phyloP scores from a whole-genome alignment of 2,329 filamentous ascomycete genomes.

The Xylaria sp. region DNA sequence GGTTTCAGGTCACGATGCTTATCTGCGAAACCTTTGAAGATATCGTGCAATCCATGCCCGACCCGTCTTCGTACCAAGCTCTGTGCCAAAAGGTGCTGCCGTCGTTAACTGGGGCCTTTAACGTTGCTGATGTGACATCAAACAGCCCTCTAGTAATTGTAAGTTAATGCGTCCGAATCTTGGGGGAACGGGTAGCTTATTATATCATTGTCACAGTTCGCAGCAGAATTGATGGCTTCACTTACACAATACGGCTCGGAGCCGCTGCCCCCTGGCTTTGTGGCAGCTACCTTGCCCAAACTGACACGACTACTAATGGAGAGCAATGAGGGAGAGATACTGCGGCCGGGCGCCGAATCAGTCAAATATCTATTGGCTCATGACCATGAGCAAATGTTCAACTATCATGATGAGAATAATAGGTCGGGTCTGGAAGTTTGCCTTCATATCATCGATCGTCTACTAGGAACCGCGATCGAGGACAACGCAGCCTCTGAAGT shows the following conservation, averaged over 20 bases:
- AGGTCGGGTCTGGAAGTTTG: constrained; percentile 89
- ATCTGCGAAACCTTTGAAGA: constrained; percentile 94
- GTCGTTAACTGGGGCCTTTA: constrained; percentile 87
- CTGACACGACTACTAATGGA: constrained; percentile 83
- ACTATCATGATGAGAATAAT: constrained; percentile 82
- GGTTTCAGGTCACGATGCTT: constrained; percentile 73
- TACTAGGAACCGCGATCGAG: constrained; percentile 85
- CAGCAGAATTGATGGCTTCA: constrained; percentile 83
- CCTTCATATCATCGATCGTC: constrained; percentile 89
- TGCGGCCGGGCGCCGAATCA: constrained; percentile 85
- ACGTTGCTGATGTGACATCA: constrained; percentile 85
- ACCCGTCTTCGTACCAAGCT: constrained; percentile 75
- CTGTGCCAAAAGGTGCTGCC: constrained; percentile 90
- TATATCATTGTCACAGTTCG: constrained; percentile 62
- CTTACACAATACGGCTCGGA: constrained; percentile 85
- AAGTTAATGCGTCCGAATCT: constrained; percentile 45
- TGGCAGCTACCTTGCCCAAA: constrained; percentile 87
- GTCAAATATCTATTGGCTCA: constrained; percentile 91
- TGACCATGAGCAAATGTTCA: constrained; percentile 89
- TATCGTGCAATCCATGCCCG: constrained; percentile 76
- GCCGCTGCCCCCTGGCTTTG: constrained; percentile 87
- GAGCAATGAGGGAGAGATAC: constrained; percentile 86
- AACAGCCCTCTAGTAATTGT: constrained; percentile 85
- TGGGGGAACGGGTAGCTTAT: constrained; percentile 39
- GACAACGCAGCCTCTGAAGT: constrained; percentile 97